A percentile compares a stretch with the other conserved stretches of the same genome.
Conservation (phyloP, 2,329 filamentous ascomycete genomes). For the Magnaporthiopsis poae region DNA sequence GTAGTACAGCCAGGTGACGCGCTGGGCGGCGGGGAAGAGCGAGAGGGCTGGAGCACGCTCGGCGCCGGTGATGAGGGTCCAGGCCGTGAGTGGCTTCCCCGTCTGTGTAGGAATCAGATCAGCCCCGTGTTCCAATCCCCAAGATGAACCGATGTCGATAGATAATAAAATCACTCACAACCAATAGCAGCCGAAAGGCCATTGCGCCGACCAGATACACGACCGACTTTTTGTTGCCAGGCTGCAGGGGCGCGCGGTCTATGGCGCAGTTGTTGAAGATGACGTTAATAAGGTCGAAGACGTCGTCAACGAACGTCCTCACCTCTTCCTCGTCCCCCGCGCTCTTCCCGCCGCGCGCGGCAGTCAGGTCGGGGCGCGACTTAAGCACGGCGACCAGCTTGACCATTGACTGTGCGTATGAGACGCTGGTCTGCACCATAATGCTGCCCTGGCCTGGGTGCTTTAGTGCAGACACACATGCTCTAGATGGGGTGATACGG, state of each 20-base stretch:
- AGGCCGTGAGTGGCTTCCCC: slow-evolving; percentile 7
- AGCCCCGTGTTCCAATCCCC: neutral
- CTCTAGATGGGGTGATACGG: slow-evolving; percentile 35
- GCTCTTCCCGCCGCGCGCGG: slow-evolving; percentile 36
- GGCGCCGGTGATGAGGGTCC: slow-evolving; percentile 26
- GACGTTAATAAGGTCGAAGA: slow-evolving; percentile 78
- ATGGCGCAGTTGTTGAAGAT: slow-evolving; percentile 85
- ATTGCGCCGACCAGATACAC: slow-evolving; percentile 90
- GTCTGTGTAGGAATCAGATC: slow-evolving; percentile 1
- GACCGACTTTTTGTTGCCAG: slow-evolving; percentile 75
- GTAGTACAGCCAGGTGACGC: slow-evolving; percentile 90
- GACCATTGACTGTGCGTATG: slow-evolving; percentile 69
- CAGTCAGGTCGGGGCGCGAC: slow-evolving; percentile 67
- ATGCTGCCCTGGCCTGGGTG: slow-evolving; percentile 71
- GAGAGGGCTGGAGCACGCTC: slow-evolving; percentile 65
- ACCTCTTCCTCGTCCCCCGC: slow-evolving; percentile 56
- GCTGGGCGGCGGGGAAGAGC: slow-evolving; percentile 74
- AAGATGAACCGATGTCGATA: too few species aligned
- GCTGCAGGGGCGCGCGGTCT: slow-evolving; percentile 61
- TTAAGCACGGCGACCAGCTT: slow-evolving; percentile 77
- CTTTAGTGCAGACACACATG: slow-evolving; percentile 71
- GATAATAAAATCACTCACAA: slow-evolving; percentile 35
- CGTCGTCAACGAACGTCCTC: slow-evolving; percentile 71
- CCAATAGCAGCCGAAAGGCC: slow-evolving; percentile 77
- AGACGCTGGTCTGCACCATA: slow-evolving; percentile 74